Evolutionary conservation across 169 alveolate genomes (phyloP), one percentile per base, ranked within the genome.

Genomic region (Plasmodium vinckei): DNA sequence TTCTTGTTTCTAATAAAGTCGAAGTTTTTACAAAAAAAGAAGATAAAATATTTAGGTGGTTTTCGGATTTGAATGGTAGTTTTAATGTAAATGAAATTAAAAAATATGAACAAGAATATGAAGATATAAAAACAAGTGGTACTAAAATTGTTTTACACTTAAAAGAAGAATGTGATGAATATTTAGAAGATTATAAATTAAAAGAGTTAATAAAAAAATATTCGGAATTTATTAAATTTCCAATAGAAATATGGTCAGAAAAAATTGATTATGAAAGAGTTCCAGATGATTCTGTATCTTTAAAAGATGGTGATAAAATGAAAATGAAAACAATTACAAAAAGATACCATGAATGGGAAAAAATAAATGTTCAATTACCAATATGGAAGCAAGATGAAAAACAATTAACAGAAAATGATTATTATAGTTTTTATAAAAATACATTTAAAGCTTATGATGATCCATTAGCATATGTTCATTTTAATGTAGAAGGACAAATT

Each of bases 401-500:
- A 44, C 97, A 96, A 57, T 95, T 98, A 53, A 92, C 96, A 17
- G 97, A 96, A 68, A 99, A 97, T 82, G 99, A 98, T 79, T 98
- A 98, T 88, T 73, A 91, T 69, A 94, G 97, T 51, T 97, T 98
- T 93, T 98, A 98, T 92, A 97, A 98, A 92, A 94, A 98, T 15
- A 95, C 98, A 23, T 92, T 98, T 15, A 97, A 97, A 93, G 99
- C 98, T 68, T 97, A 97, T 82, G 98, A 97, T 87, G 99, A 97
- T 72, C 99, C 99, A 6, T 93, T 99, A 64, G 96, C 99, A 46
- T 97, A 98, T 95, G 97, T 98, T 9, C 99, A 99, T 92, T 98
- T 98, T 95, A 96, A 96, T 65, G 99, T 99, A 23, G 99, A 99
- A 94, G 99, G 99, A 42, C 99, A 99, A 94, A 97, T 98, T n/a